phyloP scores from a whole-genome alignment of 345 rosid genomes.

The Aquilaria yunnanensis region DNA sequence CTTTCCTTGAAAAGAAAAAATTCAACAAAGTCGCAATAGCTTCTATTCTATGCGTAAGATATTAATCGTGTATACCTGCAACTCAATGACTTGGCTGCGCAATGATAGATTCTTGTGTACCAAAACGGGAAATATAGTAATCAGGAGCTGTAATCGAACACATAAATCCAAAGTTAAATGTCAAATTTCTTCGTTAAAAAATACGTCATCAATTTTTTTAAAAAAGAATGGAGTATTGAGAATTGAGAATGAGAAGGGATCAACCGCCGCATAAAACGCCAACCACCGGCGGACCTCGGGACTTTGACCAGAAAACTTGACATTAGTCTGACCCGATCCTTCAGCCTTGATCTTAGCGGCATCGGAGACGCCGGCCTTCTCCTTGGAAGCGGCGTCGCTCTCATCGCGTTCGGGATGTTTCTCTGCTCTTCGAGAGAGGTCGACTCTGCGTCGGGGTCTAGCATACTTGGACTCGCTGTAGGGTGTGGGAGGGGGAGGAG shows the following conservation, averaged over 20 bases:
- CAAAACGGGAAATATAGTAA: constrained; percentile 40
- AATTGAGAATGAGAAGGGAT: constrained; percentile 3
- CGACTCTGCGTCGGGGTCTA: constrained; percentile 30
- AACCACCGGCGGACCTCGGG: constrained; percentile 36
- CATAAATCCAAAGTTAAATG: neutral
- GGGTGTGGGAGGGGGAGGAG: constrained; percentile 15
- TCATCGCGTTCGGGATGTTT: constrained; percentile 13
- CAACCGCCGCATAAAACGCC: constrained; percentile 35
- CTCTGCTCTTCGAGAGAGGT: constrained; percentile 15
- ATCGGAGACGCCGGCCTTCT: constrained; percentile 8
- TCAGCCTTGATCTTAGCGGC: constrained; percentile 15
- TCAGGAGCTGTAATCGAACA: constrained; percentile 35
- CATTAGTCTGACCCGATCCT: constrained; percentile 3
- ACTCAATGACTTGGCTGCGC: constrained; percentile 37
- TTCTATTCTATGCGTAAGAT: too few relatives aligned
- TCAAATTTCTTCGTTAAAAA: too few relatives aligned
- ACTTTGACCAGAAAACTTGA: constrained; percentile 17
- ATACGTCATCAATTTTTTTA: neutral
- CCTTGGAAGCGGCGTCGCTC: constrained; percentile 5
- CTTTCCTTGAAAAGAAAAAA: too few relatives aligned
- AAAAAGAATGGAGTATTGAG: neutral
- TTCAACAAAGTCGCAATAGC: too few relatives aligned
- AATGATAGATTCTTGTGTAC: constrained; percentile 49
- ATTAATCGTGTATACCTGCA: constrained; percentile 32
- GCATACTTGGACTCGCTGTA: constrained; percentile 20